Evolutionary conservation across 163 green algal species (phyloP).

Genomic region (Chloromonas sp.): DNA sequence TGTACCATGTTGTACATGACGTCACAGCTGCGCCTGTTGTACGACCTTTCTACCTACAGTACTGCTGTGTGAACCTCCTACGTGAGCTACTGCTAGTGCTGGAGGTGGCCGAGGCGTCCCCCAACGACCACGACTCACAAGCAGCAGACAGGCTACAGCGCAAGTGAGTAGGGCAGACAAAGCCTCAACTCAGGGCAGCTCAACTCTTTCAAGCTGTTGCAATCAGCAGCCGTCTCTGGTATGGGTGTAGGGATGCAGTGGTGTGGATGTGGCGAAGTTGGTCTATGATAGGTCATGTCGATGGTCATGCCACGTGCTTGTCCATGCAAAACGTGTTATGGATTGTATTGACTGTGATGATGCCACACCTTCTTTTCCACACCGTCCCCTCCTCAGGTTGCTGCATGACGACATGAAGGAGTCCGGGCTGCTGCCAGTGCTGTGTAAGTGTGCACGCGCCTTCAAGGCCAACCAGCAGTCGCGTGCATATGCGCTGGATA

Average conservation of each 20-base stretch:
- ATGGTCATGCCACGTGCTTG: too few relatives aligned
- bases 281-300: too few relatives aligned
- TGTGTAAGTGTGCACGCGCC: slow-evolving; percentile 48
- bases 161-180: slow-evolving; percentile 16
- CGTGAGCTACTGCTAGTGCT: slow-evolving; percentile 62
- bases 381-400: slow-evolving; percentile 32
- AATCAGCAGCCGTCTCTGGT: too few relatives aligned
- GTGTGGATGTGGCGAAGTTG: too few relatives aligned
- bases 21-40: too few relatives aligned
- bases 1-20: too few relatives aligned
- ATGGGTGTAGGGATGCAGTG: too few relatives aligned
- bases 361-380: too few relatives aligned
- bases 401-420: slow-evolving; percentile 74
- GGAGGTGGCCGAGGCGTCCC: slow-evolving; percentile 41
- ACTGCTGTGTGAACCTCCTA: slow-evolving; percentile 56
- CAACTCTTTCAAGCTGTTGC: too few relatives aligned
- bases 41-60: slow-evolving; percentile 24
- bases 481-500: slow-evolving; percentile 51
- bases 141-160: slow-evolving; percentile 73
- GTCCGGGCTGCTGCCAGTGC: slow-evolving; percentile 67
- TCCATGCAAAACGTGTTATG: too few relatives aligned
- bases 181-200: too few relatives aligned
- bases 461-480: slow-evolving; percentile 64
- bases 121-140: slow-evolving; percentile 41
- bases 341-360: too few relatives aligned